Conservation (phyloP, 208 protist genomes). For the Naegleria fowleri region DNA sequence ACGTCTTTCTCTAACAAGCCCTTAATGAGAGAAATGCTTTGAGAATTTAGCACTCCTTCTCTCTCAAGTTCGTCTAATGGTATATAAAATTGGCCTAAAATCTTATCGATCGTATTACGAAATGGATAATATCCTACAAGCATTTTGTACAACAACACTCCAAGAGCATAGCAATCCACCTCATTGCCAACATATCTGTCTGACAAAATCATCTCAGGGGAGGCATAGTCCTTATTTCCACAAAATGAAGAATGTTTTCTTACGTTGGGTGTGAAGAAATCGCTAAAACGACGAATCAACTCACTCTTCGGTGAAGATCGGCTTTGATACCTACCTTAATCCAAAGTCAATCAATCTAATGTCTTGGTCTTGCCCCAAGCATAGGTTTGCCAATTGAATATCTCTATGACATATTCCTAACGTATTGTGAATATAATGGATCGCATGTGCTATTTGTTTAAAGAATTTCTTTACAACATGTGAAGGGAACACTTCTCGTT, state of each 20-base stretch:
- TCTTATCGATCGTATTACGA: background rate
- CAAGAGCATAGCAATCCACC: background rate
- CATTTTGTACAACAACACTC: background rate
- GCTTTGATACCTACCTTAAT: background rate
- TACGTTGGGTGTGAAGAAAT: background rate
- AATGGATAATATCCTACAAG: conserved; percentile 9
- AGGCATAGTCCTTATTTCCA: background rate
- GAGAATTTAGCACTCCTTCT: background rate
- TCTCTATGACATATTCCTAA: background rate
- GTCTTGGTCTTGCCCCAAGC: background rate
- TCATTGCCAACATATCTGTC: background rate
- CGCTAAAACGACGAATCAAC: background rate
- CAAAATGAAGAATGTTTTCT: background rate
- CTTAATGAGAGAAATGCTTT: background rate
- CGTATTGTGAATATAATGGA: background rate
- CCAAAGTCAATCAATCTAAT: conserved; percentile 24
- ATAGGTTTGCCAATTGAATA: conserved; percentile 8
- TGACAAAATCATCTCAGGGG: background rate
- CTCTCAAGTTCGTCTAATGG: conserved; percentile 19
- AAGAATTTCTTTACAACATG: background rate
- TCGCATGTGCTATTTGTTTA: background rate
- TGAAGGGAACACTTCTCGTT: background rate
- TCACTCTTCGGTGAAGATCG: background rate
- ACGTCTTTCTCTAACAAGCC: background rate
- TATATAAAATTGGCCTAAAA: background rate